Conservation (phyloP, 257 asterid species). For the Lycium ferocissimum region DNA sequence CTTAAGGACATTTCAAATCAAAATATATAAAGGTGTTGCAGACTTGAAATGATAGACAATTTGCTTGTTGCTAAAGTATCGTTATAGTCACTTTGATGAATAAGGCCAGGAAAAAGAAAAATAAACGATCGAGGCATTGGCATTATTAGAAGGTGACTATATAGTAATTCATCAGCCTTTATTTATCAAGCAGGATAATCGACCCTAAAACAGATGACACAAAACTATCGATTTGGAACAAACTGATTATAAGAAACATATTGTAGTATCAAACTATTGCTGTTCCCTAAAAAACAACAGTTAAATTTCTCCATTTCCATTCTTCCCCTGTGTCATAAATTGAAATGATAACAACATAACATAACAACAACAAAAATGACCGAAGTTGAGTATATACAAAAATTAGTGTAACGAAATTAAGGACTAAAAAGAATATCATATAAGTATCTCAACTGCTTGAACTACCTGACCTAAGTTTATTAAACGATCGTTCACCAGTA, state of each 20-base stretch:
- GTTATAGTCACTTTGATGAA: background rate
- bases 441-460: constrained; percentile 3
- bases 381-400: background rate
- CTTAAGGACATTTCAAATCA: background rate
- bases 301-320: background rate
- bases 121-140: background rate
- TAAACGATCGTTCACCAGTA: constrained; percentile 41
- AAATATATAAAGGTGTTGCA: background rate
- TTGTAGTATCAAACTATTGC: background rate
- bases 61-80: background rate
- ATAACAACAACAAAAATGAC: background rate
- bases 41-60: background rate
- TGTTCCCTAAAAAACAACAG: background rate
- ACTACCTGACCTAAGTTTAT: constrained; percentile 31
- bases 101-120: background rate
- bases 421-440: background rate
- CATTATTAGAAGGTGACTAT: background rate
- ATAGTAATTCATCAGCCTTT: background rate
- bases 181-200: background rate
- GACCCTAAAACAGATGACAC: background rate
- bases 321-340: background rate
- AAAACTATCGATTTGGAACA: background rate
- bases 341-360: background rate
- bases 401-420: background rate
- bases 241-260: no score